Evolutionary conservation across 495 filamentous ascomycete species (phyloP), one percentile per base, ranked within the genome.

Genomic region (Daldinia bambusicola): DNA sequence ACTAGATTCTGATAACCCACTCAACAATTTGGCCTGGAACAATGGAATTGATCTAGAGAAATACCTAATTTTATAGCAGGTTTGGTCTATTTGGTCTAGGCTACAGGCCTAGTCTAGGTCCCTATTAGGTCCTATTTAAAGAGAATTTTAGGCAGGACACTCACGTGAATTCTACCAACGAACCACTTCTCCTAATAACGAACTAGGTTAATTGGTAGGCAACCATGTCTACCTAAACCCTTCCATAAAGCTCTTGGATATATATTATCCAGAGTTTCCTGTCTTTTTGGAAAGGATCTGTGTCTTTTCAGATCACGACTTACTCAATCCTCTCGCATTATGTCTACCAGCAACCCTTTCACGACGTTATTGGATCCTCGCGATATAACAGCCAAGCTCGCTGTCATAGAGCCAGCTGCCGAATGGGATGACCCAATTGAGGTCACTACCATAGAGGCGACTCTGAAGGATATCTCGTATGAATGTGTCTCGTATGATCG

Each of bases 401-500:
- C 71, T 38, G 30, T 70, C 10, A 43, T 76, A 14, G 60, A 76
- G 45, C 74, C 74, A 1, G 61, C 74, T 6, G 55, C 14, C 2
- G 53, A 66, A n/a, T 55, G 37, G 8, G 45, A 69, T 38, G 71
- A 67, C 0, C 74, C 68, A 10, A 69, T 76, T 32, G 57, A 69
- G 18, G 38, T 76, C 0, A 69, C 6, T 4, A 64, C 72, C 41
- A 72, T 62, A 12, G 68, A 76, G 13, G 71, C 50, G 8, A 18
- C 26, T 2, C 34, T 74, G 36, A 48, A 74, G 31, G 67, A 71
- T 0, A 74, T 68, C 1, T 67, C 67, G 18, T 76, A 76, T 32
- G 74, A 76, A 51, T 74, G 71, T 45, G 70, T 76, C 36, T 76
- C 74, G 13, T 76, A 76, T 52, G 71, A 76, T 37, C 74, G 71